These are phyloP conservation scores for Dactylellina parvicollis DNA, from an alignment of 2,329 filamentous ascomycete species.

Conservation along the genomic window DNA sequence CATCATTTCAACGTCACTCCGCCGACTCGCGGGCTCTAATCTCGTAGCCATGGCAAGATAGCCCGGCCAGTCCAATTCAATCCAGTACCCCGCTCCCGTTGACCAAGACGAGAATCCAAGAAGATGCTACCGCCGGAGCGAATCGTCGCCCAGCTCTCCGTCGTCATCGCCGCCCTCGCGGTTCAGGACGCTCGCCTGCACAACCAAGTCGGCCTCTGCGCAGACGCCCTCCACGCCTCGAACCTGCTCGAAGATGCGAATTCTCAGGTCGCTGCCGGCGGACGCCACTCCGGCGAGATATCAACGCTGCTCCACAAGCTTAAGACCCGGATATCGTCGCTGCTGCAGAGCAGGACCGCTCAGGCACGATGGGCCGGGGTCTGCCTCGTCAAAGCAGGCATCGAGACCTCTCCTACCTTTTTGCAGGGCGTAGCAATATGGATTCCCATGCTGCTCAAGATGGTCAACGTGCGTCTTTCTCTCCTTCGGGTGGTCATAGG, in stretches of 20 bases:
- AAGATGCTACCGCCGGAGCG: too few species aligned
- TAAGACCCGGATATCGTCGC: slow-evolving; percentile 57
- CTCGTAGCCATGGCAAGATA: background rate
- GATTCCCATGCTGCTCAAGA: slow-evolving; percentile 56
- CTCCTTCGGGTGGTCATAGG: background rate
- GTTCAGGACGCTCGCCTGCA: slow-evolving; percentile 6
- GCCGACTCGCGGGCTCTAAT: background rate
- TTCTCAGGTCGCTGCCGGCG: slow-evolving; percentile 18
- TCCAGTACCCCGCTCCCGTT: background rate
- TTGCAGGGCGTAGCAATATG: slow-evolving; percentile 54
- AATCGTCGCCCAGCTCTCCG: slow-evolving; percentile 25
- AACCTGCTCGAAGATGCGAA: slow-evolving; percentile 38
- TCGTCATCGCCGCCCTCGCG: slow-evolving; percentile 3
- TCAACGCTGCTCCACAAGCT: slow-evolving; percentile 56
- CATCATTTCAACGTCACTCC: slow-evolving; percentile 2
- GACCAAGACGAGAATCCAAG: slow-evolving; percentile 7
- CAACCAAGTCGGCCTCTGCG: slow-evolving; percentile 11
- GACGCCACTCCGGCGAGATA: slow-evolving; percentile 40
- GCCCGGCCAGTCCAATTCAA: background rate
- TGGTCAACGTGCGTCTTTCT: slow-evolving; percentile 51
- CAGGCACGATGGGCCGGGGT: slow-evolving; percentile 56
- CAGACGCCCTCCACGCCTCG: slow-evolving; percentile 23
- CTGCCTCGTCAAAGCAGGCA: slow-evolving; percentile 56
- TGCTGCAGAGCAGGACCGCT: slow-evolving; percentile 55
- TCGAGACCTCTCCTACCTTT: slow-evolving; percentile 56